A percentile compares a stretch with the other conserved stretches of the same genome.
Evolutionary conservation across 2,329 filamentous ascomycete genomes (phyloP).

Genomic region (Monilinia vaccinii-corymbosi): DNA sequence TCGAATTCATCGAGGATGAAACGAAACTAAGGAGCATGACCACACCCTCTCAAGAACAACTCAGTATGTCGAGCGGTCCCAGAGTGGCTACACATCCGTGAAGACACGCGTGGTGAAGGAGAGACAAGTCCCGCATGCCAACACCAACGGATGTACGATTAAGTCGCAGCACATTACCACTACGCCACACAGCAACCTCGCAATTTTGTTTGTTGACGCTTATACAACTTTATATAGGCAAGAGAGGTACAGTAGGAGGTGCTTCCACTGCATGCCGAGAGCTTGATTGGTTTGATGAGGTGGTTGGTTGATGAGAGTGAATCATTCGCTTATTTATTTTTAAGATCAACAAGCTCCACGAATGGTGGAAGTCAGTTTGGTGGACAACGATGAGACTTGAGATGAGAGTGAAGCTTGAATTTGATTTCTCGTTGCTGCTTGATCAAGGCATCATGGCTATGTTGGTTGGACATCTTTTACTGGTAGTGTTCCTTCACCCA

Average conservation of each 20-base stretch:
- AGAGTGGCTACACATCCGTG: background rate
- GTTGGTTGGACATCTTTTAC: background rate
- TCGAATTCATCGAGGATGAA: background rate
- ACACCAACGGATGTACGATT: background rate
- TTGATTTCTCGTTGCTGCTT: background rate
- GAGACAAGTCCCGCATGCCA: conserved; percentile 3
- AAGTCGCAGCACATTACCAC: background rate
- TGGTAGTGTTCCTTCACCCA: too few relatives aligned
- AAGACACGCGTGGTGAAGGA: background rate
- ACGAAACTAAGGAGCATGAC: background rate
- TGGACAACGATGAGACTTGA: background rate
- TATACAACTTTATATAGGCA: background rate
- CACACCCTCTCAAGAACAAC: background rate
- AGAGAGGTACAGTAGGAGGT: background rate
- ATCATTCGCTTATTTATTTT: background rate
- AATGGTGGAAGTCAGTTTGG: background rate
- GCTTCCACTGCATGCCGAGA: background rate
- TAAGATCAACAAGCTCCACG: background rate
- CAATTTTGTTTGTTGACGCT: background rate
- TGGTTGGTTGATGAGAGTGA: background rate
- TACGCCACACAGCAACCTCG: background rate
- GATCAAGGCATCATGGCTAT: background rate
- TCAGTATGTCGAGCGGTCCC: background rate
- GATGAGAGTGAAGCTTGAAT: background rate
- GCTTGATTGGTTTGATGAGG: background rate